These are phyloP conservation scores for Camelina laxa DNA, from an alignment of 345 rosid genomes.

Conservation along the genomic window DNA sequence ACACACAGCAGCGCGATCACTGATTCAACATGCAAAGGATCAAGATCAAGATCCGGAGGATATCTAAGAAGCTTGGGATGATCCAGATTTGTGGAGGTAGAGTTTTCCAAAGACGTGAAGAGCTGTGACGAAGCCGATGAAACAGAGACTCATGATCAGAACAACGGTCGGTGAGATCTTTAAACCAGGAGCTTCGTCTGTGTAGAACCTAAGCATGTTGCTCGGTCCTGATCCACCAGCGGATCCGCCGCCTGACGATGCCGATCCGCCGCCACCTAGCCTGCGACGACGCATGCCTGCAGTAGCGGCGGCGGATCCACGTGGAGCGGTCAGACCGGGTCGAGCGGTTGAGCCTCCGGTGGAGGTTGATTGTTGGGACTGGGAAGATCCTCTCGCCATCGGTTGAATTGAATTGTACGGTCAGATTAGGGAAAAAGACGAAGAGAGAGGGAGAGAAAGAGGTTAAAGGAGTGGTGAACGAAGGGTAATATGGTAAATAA, in stretches of 20 bases:
- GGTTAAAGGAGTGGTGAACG: not conserved
- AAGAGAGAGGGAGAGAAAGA: not conserved
- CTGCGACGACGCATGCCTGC: slow-evolving; percentile 97
- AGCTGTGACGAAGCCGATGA: slow-evolving; percentile 93
- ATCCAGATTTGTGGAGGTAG: slow-evolving; percentile 67
- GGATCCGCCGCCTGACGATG: slow-evolving; percentile 46
- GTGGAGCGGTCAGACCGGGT: slow-evolving; percentile 76
- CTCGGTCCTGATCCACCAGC: slow-evolving; percentile 49
- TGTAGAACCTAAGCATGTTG: slow-evolving; percentile 96
- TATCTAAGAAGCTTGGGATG: slow-evolving; percentile 48
- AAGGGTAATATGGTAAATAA: slow-evolving; percentile 31
- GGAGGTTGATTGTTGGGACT: slow-evolving; percentile 69
- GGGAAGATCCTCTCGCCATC: slow-evolving; percentile 90
- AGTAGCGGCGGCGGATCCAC: slow-evolving; percentile 89
- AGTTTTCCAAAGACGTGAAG: slow-evolving; percentile 94
- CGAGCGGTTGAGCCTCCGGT: slow-evolving; percentile 62
- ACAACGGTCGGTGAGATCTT: slow-evolving; percentile 94
- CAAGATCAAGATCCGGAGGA: slow-evolving; percentile 12
- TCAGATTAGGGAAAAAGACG: not conserved
- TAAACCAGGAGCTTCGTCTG: slow-evolving; percentile 90
- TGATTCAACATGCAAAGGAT: not conserved
- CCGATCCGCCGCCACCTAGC: slow-evolving; percentile 47
- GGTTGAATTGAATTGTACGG: slow-evolving; percentile 20
- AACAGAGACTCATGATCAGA: slow-evolving; percentile 92
- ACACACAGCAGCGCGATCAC: not conserved